Base-by-base conservation (phyloP, 495 filamentous ascomycete species). In the Penicillium ochrochloron region DNA sequence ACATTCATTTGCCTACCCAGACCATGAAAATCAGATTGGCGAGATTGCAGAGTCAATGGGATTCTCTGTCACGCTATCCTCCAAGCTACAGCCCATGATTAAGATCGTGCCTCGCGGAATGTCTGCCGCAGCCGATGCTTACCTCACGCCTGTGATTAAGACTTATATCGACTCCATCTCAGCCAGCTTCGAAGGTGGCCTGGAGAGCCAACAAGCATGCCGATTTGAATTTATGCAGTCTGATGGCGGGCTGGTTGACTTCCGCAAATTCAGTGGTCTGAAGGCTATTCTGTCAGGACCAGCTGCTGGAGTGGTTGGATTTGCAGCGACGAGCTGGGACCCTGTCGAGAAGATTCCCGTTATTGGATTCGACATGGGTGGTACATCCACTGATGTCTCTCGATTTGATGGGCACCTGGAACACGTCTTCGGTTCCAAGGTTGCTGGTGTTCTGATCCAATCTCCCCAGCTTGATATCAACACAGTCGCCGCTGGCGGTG, bases 381-480 rank as follows among this genome's bases (percentile, higher is more conserved):
- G 95, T 31, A 99, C 95, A 7, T 94, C 90, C 39, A 99, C 95
- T 0, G 95, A 99, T 73, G 94, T 97, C 7, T 96, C 92, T 25
- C 81, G 95, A 29, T 98, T 95, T 69, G 95, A 94, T 42, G 94
- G 95, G 12, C 84, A 94, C 54, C 93, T 97, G 71, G 95, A 98
- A 61, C 95, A 99, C 74, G 95, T 97, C 0, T 98, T 99, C 64
- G 95, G 97, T 72, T 97, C 95, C 2, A 97, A 94, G 0, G 96
- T 96, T 1, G 95, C 95, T 2, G 95, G 95, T 27, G 92, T 99
- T 7, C 92, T 93, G 0, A 96, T 98, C 37, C 95, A 98, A 69
- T 93, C 90, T 0, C 95, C 95, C 0, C 95, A 98, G 69, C 85
- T 99, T 0, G 95, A 99, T 77, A 97, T 99, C 77, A 98, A 98